A percentile compares a stretch with the other conserved stretches of the same genome.
Evolutionary conservation across 192 early-diverging fungal genomes (phyloP).

Genomic region (Umbelopsis ramanniana): DNA sequence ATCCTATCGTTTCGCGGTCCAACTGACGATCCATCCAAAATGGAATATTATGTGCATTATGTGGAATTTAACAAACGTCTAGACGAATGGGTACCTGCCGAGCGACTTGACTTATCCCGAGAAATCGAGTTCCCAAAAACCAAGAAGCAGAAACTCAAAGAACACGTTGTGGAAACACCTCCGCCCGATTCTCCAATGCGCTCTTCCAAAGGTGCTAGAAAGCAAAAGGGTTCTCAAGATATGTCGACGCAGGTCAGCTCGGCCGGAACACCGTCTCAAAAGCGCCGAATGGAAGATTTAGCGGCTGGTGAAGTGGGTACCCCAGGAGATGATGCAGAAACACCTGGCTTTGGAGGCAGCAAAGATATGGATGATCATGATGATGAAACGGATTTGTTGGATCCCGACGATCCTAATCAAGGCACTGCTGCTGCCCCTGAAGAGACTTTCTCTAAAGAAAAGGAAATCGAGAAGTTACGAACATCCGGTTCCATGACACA

Average conservation of each 20-base stretch:
- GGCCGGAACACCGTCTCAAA: slow-evolving; percentile 3
- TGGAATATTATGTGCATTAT: slow-evolving; percentile 96
- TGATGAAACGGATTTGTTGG: slow-evolving; percentile 24
- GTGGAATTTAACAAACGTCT: slow-evolving; percentile 97
- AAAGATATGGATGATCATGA: slow-evolving; percentile 33
- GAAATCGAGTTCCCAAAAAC: slow-evolving; percentile 75
- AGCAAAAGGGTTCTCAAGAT: background rate
- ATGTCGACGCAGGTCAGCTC: background rate
- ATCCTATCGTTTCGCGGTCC: slow-evolving; percentile 76
- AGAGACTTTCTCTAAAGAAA: slow-evolving; percentile 84
- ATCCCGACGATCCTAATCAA: slow-evolving; percentile 19
- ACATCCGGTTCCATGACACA: slow-evolving; percentile 97
- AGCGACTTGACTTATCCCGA: slow-evolving; percentile 67
- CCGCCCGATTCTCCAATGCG: slow-evolving; percentile 43
- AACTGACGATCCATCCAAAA: slow-evolving; percentile 45
- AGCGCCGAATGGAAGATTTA: slow-evolving; percentile 3
- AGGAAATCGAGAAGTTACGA: slow-evolving; percentile 95
- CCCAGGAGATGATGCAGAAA: background rate
- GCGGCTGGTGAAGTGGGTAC: slow-evolving; percentile 2
- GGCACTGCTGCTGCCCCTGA: slow-evolving; percentile 4
- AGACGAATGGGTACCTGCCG: slow-evolving; percentile 90
- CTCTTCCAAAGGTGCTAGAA: slow-evolving; percentile 9
- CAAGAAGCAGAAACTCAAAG: slow-evolving; percentile 54
- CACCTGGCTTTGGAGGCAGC: background rate
- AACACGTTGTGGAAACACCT: slow-evolving; percentile 40